Base-by-base conservation (phyloP, 768 basidiomycete species). In the Lactarius vividus region DNA sequence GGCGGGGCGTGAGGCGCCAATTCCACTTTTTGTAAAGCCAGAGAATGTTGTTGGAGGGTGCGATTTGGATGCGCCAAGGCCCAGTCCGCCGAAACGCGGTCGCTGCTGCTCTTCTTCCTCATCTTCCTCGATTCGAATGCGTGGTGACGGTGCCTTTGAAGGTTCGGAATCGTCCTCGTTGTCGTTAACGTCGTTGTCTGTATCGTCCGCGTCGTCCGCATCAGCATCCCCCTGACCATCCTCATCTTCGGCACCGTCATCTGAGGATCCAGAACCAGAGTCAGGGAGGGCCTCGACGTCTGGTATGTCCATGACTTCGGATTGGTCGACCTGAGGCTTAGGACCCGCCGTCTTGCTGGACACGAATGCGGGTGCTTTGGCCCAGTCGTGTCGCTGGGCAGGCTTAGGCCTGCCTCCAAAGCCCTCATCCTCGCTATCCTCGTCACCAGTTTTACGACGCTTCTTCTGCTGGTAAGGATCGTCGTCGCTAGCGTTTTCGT, bases 351-450 rank as follows among this genome's bases (percentile, higher is more conserved):
- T 56, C 65, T 85, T 82, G 20, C 86, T 80, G 1, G 85, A 82
- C 15, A 91, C 84, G 72, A 93, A 94, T 1, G 88, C 83, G 15
- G 91, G 91, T 3, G 88, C 86, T 77, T 87, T 89, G 29, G 89
- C 82, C 85, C 90, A 91, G 74, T 91, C 84, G 20, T 77, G 82
- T 70, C 79, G 82, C 73, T 80, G 83, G 61, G 73, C 70, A 60
- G 69, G 76, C 52, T 73, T 67, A 62, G 72, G 73, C 46, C 65
- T 70, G 58, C 67, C 69, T 23, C 68, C 73, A 55, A 71, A 71
- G 15, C 70, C 75, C 42, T 77, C 75, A 29, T 76, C 80, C 59
- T 88, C 89, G 26, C 87, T 84, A 28, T 90, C 87, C 62, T 94
- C 89, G 72, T 87, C 88, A 29, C 80, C 85, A 63, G 85, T 81